Evolutionary conservation across 345 rosid genomes (phyloP).

Genomic region (Mangifera indica): DNA sequence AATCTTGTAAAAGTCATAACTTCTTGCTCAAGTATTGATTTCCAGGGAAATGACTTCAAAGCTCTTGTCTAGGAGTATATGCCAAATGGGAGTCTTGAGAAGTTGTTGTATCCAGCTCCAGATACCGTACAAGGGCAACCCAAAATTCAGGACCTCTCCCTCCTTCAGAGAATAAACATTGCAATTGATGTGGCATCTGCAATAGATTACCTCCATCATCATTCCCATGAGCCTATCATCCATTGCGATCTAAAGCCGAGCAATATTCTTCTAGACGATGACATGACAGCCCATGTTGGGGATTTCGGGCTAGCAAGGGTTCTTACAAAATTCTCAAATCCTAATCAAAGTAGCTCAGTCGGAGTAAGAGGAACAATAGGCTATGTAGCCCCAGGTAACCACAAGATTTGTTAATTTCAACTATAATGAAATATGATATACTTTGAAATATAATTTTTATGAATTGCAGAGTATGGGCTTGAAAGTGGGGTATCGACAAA

Average conservation of each 20-base stretch:
- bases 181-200: conserved; percentile 7
- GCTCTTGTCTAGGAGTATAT: conserved; percentile 21
- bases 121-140: neutral
- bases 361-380: conserved; percentile 18
- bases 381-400: conserved; percentile 19
- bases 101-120: conserved; percentile 6
- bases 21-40: conserved; percentile 21
- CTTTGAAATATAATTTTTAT: neutral
- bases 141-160: neutral
- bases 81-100: conserved; percentile 28
- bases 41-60: conserved; percentile 25
- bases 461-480: conserved; percentile 19
- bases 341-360: conserved; percentile 1
- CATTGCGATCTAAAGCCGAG: conserved; percentile 20
- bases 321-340: neutral
- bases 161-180: conserved; percentile 16
- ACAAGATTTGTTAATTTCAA: too few species aligned
- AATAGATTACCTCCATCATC: conserved; percentile 13
- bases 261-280: conserved; percentile 20
- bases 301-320: conserved; percentile 24
- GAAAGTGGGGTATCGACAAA: conserved; percentile 14
- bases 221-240: neutral
- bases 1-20: conserved; percentile 21
- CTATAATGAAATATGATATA: neutral
- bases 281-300: conserved; percentile 18